Base-by-base conservation (phyloP, 23 red algal species). In the Rhodosorus marinus region DNA sequence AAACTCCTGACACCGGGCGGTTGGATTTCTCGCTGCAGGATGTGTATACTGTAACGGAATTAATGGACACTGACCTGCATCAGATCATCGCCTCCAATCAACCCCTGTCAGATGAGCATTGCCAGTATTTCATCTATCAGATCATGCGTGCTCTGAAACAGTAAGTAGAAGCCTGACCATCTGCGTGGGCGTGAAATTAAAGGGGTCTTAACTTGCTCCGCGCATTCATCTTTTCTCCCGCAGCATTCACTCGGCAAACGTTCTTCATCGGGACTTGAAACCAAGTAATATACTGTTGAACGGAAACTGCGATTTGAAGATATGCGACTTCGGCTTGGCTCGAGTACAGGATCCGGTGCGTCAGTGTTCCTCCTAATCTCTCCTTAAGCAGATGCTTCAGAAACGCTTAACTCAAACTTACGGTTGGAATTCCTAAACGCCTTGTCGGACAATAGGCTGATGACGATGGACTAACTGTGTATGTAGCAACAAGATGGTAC, bases 241-340 rank as follows among this genome's bases (percentile, higher is more conserved):
- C n/a, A n/a, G n/a, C 41, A 78, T 93, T 26, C 86, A 93, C 51
- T 82, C 86, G 27, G 86, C 86, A 8, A 47, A 66, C 23, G 86
- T 93, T n/a, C 53, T 93, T 20, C 86, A 93, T 69, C 67, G 86
- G 23, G 86, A 93, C 50, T 52, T 93, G 42, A 93, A 93, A 70
- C 86, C 86, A 14, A 76, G 68, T 51, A 93, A 93, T 64, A 69
- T 93, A 35, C 33, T 93, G 52, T 41, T 93, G 36, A 75, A 66
- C 41, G 75, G 66, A 27, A 72, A 78, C 42, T 88, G 81, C 61
- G 69, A 88, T 26, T 57, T 88, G 28, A 75, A 77, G 30, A 77
- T 88, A 20, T 76, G 70, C 33, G 81, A 88, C 54, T 78, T 88
- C 52, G 81, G 81, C 8, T 51, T 88, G 15, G 81, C 81, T 31